Evolutionary conservation across 306 rosid species (phyloP).

Genomic region (Vigna unguiculata): DNA sequence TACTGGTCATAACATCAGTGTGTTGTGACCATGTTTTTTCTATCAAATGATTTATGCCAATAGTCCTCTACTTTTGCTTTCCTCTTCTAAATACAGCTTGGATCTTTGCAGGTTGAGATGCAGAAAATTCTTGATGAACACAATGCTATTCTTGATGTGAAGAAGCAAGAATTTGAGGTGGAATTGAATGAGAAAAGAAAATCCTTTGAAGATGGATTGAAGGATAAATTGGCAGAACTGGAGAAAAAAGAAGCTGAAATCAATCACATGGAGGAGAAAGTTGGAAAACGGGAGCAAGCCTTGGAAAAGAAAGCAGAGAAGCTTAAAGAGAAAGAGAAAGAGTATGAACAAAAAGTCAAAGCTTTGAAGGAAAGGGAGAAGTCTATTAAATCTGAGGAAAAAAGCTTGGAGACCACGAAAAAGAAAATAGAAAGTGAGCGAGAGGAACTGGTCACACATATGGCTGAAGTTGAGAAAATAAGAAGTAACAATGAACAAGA

Average conservation of each 20-base stretch:
- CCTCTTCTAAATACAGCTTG: slow-evolving; percentile 26
- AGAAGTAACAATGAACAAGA: slow-evolving; percentile 70
- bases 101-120: slow-evolving; percentile 70
- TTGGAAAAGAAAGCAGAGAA: slow-evolving; percentile 85
- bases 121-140: slow-evolving; percentile 89
- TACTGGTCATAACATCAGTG: no score
- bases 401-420: slow-evolving; percentile 67
- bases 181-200: slow-evolving; percentile 81
- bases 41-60: slow-evolving; percentile 5
- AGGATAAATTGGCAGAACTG: slow-evolving; percentile 67
- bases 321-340: slow-evolving; percentile 90
- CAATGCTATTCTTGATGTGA: slow-evolving; percentile 64
- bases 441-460: slow-evolving; percentile 69
- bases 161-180: slow-evolving; percentile 78
- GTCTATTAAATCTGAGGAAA: slow-evolving; percentile 72
- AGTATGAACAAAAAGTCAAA: slow-evolving; percentile 75
- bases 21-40: slow-evolving; percentile 1
- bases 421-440: slow-evolving; percentile 62
- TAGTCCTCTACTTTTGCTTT: slow-evolving; percentile 8
- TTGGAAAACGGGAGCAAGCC: slow-evolving; percentile 83
- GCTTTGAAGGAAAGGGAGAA: slow-evolving; percentile 80
- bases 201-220: slow-evolving; percentile 76
- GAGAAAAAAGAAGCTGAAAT: slow-evolving; percentile 90
- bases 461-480: slow-evolving; percentile 74
- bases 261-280: slow-evolving; percentile 84